A percentile compares a stretch with the other conserved stretches of the same genome.
These are phyloP conservation scores for Starmerella floris DNA, from an alignment of 805 yeast genomes.

Conservation along the genomic window DNA sequence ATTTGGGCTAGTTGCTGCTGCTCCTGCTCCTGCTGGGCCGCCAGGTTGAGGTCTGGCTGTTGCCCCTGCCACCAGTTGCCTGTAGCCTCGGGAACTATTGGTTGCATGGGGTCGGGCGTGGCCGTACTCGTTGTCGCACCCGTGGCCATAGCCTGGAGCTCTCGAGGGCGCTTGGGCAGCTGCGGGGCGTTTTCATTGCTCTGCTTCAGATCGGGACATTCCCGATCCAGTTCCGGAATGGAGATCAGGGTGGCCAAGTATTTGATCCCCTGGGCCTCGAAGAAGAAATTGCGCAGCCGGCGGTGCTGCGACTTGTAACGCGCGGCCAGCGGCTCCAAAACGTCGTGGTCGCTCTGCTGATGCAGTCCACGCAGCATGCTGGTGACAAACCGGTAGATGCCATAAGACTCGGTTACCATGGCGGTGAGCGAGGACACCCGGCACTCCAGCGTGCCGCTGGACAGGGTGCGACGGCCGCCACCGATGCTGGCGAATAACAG, in stretches of 20 bases:
- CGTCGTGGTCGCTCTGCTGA: constrained; percentile 59
- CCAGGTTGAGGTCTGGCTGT: constrained; percentile 35
- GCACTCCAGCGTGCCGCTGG: constrained; percentile 42
- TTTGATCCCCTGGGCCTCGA: constrained; percentile 76
- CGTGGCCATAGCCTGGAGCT: constrained; percentile 23
- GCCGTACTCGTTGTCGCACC: constrained; percentile 10
- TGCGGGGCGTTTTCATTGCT: constrained; percentile 36
- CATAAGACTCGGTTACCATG: constrained; percentile 78
- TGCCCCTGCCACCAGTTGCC: constrained; percentile 37
- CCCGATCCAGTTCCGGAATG: constrained; percentile 51
- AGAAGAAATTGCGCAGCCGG: constrained; percentile 66
- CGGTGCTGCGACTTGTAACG: constrained; percentile 59
- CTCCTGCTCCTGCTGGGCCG: constrained; percentile 44
- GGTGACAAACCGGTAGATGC: constrained; percentile 76
- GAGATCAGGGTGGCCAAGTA: constrained; percentile 69
- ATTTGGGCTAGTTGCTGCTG: constrained; percentile 44
- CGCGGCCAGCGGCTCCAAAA: constrained; percentile 57
- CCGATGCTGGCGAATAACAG: constrained; percentile 56
- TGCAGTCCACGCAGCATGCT: constrained; percentile 86
- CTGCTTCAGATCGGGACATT: constrained; percentile 45
- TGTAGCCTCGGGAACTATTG: constrained; percentile 25
- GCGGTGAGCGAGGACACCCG: constrained; percentile 81
- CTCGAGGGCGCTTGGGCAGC: constrained; percentile 32
- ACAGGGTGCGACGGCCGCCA: constrained; percentile 22
- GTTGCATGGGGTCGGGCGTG: constrained; percentile 4